These are phyloP conservation scores for Boehmeria nivea DNA, from an alignment of 306 rosid genomes.

Conservation along the genomic window DNA sequence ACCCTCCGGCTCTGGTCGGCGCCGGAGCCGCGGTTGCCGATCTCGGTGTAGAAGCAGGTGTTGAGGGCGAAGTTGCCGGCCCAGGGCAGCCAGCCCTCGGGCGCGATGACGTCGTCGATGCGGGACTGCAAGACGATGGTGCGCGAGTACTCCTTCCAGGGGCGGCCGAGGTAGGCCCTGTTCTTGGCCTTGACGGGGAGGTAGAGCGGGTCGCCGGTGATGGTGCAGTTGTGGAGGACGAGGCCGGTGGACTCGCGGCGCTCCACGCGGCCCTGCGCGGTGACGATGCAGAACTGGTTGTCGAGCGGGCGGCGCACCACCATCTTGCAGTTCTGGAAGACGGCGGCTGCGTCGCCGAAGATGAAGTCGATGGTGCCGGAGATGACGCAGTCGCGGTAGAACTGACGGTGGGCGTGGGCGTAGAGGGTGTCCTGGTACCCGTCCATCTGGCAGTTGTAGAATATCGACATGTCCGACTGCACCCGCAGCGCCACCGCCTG, in stretches of 20 bases:
- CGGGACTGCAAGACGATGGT: slow-evolving; percentile 48
- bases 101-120: slow-evolving; percentile 35
- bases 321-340: slow-evolving; percentile 57
- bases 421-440: slow-evolving; percentile 56
- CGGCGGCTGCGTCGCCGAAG: slow-evolving; percentile 36
- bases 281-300: slow-evolving; percentile 41
- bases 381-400: slow-evolving; percentile 48
- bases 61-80: slow-evolving; percentile 17
- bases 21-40: slow-evolving; percentile 44
- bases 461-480: slow-evolving; percentile 39
- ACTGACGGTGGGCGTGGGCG: slow-evolving; percentile 47
- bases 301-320: slow-evolving; percentile 29
- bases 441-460: slow-evolving; percentile 44
- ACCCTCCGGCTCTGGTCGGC: slow-evolving; percentile 28
- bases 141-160: slow-evolving; percentile 54
- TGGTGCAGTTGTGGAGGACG: slow-evolving; percentile 49
- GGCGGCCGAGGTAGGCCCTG: slow-evolving; percentile 54
- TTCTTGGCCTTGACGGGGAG: not conserved
- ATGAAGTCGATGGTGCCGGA: slow-evolving; percentile 51
- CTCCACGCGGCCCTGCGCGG: slow-evolving; percentile 53
- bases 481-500: slow-evolving; percentile 51
- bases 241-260: slow-evolving; percentile 22
- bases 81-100: slow-evolving; percentile 59
- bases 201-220: slow-evolving; percentile 33
- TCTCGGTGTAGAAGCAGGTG: slow-evolving; percentile 46